Conservation (phyloP, 176 grass and related monocot genomes). For the Triticum monococcum region DNA sequence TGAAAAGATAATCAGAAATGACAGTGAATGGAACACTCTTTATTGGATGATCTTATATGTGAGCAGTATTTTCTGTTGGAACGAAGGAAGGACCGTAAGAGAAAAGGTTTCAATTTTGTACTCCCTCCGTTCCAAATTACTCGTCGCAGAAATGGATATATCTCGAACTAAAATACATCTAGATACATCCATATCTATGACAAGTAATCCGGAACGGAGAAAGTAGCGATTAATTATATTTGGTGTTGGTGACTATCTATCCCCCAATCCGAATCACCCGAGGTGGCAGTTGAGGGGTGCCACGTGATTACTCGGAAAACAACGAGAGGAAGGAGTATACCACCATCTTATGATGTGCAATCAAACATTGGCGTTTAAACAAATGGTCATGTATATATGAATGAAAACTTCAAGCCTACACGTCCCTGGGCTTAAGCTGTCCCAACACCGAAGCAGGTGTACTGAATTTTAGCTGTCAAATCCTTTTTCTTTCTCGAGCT, state of each 20-base stretch:
- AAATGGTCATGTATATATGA: no score
- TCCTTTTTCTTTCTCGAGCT: no score
- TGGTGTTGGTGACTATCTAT: background rate
- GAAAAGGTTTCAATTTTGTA: no score
- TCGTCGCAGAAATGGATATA: no score
- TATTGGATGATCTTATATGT: background rate
- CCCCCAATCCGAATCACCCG: background rate
- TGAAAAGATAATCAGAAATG: background rate
- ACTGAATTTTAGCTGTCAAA: background rate
- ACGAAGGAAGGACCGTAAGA: no score
- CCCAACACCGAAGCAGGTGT: background rate
- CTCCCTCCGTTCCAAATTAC: no score
- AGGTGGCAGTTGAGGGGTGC: background rate
- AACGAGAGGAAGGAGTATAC: background rate
- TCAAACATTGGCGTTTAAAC: background rate
- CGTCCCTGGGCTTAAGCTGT: conserved; percentile 3
- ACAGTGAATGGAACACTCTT: background rate
- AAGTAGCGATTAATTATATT: background rate
- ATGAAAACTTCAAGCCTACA: background rate
- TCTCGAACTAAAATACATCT: no score
- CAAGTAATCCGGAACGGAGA: no score
- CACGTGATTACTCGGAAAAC: background rate
- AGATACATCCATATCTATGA: no score
- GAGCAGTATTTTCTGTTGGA: no score
- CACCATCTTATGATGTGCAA: background rate